Evolutionary conservation across 2,329 filamentous ascomycete species (phyloP), one percentile per base, ranked within the genome.

Genomic region (Byssoonygena ceratinophila): DNA sequence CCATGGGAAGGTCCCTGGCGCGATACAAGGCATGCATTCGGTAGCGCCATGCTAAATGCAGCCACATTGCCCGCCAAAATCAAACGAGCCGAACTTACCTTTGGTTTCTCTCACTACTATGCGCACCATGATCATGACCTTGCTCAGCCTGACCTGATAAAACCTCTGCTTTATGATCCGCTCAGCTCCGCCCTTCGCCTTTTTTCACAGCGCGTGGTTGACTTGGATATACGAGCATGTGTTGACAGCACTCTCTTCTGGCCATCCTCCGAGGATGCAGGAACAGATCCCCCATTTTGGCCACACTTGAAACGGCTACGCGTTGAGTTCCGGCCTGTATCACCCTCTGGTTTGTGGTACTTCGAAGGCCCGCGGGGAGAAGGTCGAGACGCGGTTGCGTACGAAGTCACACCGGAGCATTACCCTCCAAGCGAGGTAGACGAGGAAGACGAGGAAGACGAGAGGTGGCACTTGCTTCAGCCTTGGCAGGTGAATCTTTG

Each of bases 241-340:
- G 44, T 34, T 32, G 44, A 47, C n/a, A 36, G 37, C 20, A 53
- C 31, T 27, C 32, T 53, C 16, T 53, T 53, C 51, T 53, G 51
- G 51, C 51, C 51, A 9, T 9, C 20, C 22, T 23, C 41, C 14
- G 32, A 53, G 7, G 45, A 53, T 16, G 12, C 71, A 0, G 74
- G 71, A 0, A 14, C 22, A 4, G 18, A 31, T 44, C 4, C 44
- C 7, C 51, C 51, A 23, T 34, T 2, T 41, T 53, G 51, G 51
- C 51, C 43, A n/a, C 36, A 48, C 41, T 27, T 54, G 34, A 52
- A 44, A 18, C 32, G 27, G 2, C 53, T 54, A 14, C 36, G 22
- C 7, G 48, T 54, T 7, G 32, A 51, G 37, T 54, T 54, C 25
- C 41, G 22, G 18, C 53, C 53, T 18, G 9, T 34, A 14, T 41